Percentiles rank a stretch among this genome's conserved stretches.
phyloP scores from a whole-genome alignment of 2,329 filamentous ascomycete species.

The Fusarium longipes region DNA sequence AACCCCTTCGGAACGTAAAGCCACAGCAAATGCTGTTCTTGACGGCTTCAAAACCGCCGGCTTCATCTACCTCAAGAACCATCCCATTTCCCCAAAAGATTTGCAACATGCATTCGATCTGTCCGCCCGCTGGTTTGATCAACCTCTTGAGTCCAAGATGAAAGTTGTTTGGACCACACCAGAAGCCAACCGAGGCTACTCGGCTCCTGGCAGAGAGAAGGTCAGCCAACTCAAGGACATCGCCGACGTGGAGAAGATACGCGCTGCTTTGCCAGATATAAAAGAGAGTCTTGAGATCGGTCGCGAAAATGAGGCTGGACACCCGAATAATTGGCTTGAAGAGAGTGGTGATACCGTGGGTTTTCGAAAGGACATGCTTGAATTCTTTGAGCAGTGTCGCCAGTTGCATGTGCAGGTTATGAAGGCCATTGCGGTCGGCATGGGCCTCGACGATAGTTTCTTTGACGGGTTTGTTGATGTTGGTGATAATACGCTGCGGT shows the following conservation, averaged over 20 bases:
- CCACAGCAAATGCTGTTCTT: slow-evolving; percentile 78
- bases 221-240: slow-evolving; percentile 67
- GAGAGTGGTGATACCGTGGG: slow-evolving; percentile 54
- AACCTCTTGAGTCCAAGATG: slow-evolving; percentile 71
- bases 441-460: slow-evolving; percentile 76
- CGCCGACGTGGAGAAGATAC: slow-evolving; percentile 67
- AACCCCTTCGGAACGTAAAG: slow-evolving; percentile 66
- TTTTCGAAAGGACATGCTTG: slow-evolving; percentile 79
- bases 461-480: slow-evolving; percentile 81
- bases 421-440: slow-evolving; percentile 84
- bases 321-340: slow-evolving; percentile 82
- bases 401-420: slow-evolving; percentile 80
- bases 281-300: slow-evolving; percentile 76
- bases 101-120: slow-evolving; percentile 72
- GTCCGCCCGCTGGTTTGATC: slow-evolving; percentile 77
- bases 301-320: slow-evolving; percentile 65
- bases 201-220: slow-evolving; percentile 77
- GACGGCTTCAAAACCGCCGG: slow-evolving; percentile 85
- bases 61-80: slow-evolving; percentile 89
- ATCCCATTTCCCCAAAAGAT: slow-evolving; percentile 72
- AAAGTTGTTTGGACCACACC: slow-evolving; percentile 77
- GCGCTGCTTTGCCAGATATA: slow-evolving; percentile 69
- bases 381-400: slow-evolving; percentile 81
- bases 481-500: slow-evolving; percentile 76
- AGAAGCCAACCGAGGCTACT: slow-evolving; percentile 79